Evolutionary conservation across 371 early-diverging fungal genomes (phyloP).

Genomic region (Saksenaea oblongispora): DNA sequence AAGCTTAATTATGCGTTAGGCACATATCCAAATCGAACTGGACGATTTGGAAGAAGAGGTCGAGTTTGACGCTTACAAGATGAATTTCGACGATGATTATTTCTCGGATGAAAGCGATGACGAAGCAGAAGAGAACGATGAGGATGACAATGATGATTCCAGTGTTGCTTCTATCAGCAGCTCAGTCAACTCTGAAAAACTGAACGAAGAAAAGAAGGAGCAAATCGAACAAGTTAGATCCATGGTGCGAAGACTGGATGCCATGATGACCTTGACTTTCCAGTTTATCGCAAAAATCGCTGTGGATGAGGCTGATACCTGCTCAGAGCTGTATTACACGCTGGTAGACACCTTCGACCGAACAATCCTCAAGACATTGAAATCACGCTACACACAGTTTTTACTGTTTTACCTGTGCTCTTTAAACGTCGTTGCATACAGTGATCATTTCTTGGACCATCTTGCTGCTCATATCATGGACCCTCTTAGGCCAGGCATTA

Average conservation of each 20-base stretch:
- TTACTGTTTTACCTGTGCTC: constrained; percentile 84
- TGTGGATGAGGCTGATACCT: constrained; percentile 19
- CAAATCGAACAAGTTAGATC: constrained; percentile 55
- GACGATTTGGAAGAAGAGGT: constrained; percentile 88
- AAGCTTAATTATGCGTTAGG: constrained; percentile 32
- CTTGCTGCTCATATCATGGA: constrained; percentile 67
- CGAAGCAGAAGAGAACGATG: constrained; percentile 35
- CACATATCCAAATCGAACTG: constrained; percentile 91
- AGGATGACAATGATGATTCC: constrained; percentile 28
- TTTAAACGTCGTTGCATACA: constrained; percentile 57
- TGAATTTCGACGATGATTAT: constrained; percentile 49
- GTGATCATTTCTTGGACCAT: constrained; percentile 80
- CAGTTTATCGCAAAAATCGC: constrained; percentile 49
- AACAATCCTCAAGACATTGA: constrained; percentile 82
- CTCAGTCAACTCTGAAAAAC: constrained; percentile 25
- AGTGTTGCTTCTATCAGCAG: constrained; percentile 3
- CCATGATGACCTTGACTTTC: constrained; percentile 75
- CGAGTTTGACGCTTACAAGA: constrained; percentile 42
- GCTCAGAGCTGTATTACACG: constrained; percentile 57
- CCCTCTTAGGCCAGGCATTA: constrained; percentile 62
- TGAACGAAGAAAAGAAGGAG: constrained; percentile 27
- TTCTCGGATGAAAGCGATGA: constrained; percentile 38
- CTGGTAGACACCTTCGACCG: constrained; percentile 82
- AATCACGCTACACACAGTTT: constrained; percentile 92
- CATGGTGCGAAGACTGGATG: constrained; percentile 84